Conservation (phyloP, 345 rosid species). For the Iberis pinnata region DNA sequence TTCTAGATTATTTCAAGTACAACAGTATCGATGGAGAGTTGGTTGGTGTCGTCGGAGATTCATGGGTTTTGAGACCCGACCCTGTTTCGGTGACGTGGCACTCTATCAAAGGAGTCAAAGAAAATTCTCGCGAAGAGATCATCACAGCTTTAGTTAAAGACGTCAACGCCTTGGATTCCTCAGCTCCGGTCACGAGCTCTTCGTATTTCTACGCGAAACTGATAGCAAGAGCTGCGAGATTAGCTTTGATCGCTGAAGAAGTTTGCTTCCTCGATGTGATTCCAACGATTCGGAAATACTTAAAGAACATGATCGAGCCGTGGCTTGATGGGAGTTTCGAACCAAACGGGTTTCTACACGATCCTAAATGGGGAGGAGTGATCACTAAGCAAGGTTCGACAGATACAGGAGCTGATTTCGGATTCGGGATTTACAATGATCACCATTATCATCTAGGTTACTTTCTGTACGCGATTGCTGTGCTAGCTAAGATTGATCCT, state of each 20-base stretch:
- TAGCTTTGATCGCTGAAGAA: slow-evolving; percentile 89
- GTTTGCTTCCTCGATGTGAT: slow-evolving; percentile 54
- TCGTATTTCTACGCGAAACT: slow-evolving; percentile 78
- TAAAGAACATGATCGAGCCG: slow-evolving; percentile 72
- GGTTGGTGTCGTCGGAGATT: slow-evolving; percentile 75
- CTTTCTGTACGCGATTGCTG: slow-evolving; percentile 83
- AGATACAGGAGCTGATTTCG: slow-evolving; percentile 75
- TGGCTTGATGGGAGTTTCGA: slow-evolving; percentile 77
- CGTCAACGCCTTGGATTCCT: slow-evolving; percentile 49
- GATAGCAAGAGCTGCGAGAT: slow-evolving; percentile 80
- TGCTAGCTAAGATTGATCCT: slow-evolving; percentile 71
- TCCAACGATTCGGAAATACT: slow-evolving; percentile 49
- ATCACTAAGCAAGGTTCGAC: slow-evolving; percentile 56
- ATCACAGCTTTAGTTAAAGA: slow-evolving; percentile 59
- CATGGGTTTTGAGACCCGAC: slow-evolving; percentile 58
- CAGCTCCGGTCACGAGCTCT: slow-evolving; percentile 41
- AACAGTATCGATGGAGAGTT: slow-evolving; percentile 82
- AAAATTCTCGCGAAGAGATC: slow-evolving; percentile 48
- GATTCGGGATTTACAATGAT: slow-evolving; percentile 70
- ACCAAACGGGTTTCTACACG: slow-evolving; percentile 73
- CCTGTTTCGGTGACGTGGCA: slow-evolving; percentile 82
- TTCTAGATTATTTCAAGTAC: slow-evolving; percentile 55
- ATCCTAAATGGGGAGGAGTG: slow-evolving; percentile 82
- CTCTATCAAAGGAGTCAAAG: slow-evolving; percentile 55
- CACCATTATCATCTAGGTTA: slow-evolving; percentile 89